Evolutionary conservation across 371 early-diverging fungal species (phyloP).

Genomic region (Rhizopus arrhizus): DNA sequence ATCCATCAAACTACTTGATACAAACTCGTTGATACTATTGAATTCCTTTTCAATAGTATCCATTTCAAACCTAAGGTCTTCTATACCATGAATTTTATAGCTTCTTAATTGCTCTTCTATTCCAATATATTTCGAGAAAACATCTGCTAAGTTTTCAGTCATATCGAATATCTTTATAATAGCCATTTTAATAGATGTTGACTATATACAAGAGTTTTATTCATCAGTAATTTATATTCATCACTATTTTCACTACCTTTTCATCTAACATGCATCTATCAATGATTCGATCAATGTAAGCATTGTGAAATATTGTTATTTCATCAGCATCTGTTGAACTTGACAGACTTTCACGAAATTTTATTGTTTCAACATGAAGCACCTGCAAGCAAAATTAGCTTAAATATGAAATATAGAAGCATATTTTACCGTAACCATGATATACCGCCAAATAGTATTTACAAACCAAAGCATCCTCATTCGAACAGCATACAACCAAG

Average conservation of each 20-base stretch:
- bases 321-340: constrained; percentile 40
- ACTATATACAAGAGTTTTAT: constrained; percentile 5
- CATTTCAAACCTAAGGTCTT: constrained; percentile 17
- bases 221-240: background rate
- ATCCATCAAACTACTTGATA: constrained; percentile 37
- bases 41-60: constrained; percentile 40
- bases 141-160: constrained; percentile 29
- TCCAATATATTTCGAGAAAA: constrained; percentile 15
- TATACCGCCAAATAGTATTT: constrained; percentile 51
- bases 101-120: background rate
- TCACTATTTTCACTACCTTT: constrained; percentile 26
- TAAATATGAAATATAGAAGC: background rate
- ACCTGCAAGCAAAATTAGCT: constrained; percentile 28
- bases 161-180: constrained; percentile 41
- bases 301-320: constrained; percentile 37
- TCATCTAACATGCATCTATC: constrained; percentile 51
- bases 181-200: constrained; percentile 35
- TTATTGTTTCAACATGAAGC: constrained; percentile 40
- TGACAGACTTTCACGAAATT: constrained; percentile 25
- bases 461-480: constrained; percentile 56
- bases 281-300: constrained; percentile 39
- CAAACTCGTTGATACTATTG: constrained; percentile 38
- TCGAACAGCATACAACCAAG: constrained; percentile 42
- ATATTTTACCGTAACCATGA: constrained; percentile 49
- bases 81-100: background rate